Conservation (phyloP, 1,284 basidiomycete species). For the Cerioporus squamosus region DNA sequence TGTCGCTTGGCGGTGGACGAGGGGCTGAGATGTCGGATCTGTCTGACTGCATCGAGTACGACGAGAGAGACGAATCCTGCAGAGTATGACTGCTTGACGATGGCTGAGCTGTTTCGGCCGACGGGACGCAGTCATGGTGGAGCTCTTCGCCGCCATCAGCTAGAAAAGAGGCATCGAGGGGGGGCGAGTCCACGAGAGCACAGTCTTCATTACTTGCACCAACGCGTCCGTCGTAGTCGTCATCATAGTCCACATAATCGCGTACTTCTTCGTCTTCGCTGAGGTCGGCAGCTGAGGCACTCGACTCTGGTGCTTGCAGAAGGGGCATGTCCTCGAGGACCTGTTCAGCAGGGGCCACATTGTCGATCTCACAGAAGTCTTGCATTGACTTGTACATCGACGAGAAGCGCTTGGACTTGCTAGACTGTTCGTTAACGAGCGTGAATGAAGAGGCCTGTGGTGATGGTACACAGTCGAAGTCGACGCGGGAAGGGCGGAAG, state of each 20-base stretch:
- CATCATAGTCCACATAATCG: too few species aligned
- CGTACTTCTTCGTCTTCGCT: too few species aligned
- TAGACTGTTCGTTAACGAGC: conserved; percentile 17
- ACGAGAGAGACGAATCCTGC: neutral
- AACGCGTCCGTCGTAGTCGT: too few species aligned
- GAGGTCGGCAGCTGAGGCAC: too few species aligned
- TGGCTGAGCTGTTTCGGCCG: neutral
- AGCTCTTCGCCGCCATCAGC: too few species aligned
- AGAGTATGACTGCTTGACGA: neutral
- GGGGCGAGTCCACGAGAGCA: too few species aligned
- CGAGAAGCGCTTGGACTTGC: conserved; percentile 6
- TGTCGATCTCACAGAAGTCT: neutral
- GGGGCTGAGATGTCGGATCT: neutral
- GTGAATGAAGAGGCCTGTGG: conserved; percentile 16
- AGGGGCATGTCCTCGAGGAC: too few species aligned
- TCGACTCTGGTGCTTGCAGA: too few species aligned
- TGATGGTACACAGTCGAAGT: neutral
- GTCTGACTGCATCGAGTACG: neutral
- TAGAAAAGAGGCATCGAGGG: too few species aligned
- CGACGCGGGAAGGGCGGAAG: neutral
- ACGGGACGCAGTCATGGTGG: neutral
- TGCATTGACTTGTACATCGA: neutral
- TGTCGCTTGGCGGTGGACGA: neutral
- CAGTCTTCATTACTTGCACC: too few species aligned
- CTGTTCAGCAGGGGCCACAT: neutral